Evolutionary conservation across 345 rosid genomes (phyloP).

Genomic region (Melastoma malabathricum): DNA sequence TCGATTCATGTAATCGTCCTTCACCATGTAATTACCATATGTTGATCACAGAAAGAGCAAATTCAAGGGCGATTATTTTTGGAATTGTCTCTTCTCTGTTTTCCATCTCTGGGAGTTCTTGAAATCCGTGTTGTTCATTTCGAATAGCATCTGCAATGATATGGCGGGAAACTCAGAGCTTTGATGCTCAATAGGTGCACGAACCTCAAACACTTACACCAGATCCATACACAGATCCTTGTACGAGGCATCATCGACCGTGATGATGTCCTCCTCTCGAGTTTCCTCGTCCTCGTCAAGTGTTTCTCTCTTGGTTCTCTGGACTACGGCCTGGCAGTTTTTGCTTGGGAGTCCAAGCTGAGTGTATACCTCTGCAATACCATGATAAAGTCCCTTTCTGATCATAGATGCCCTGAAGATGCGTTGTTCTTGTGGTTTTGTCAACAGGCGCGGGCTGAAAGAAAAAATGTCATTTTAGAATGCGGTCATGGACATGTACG

Average conservation of each 20-base stretch:
- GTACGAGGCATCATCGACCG: conserved; percentile 23
- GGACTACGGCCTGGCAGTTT: conserved; percentile 36
- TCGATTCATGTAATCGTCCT: too few relatives aligned
- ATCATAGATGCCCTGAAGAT: conserved; percentile 14
- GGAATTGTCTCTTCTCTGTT: too few relatives aligned
- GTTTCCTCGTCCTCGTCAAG: conserved; percentile 33
- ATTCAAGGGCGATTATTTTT: too few relatives aligned
- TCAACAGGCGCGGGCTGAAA: conserved; percentile 20
- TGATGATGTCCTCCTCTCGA: conserved; percentile 28
- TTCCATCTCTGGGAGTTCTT: too few relatives aligned
- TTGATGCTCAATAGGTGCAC: conserved; percentile 14
- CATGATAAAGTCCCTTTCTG: conserved; percentile 44
- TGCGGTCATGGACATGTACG: conserved; percentile 60
- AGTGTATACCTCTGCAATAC: conserved; percentile 35
- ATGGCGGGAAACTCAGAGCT: too few relatives aligned
- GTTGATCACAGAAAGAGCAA: too few relatives aligned
- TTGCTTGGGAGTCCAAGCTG: conserved; percentile 17
- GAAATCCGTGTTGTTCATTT: too few relatives aligned
- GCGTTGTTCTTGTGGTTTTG: conserved; percentile 41
- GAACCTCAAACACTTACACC: conserved; percentile 28
- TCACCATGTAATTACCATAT: too few relatives aligned
- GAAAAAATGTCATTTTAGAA: conserved; percentile 33
- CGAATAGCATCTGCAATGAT: too few relatives aligned
- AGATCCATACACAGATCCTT: conserved; percentile 34
- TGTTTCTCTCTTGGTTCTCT: conserved; percentile 38